Percentiles rank a stretch among this genome's conserved stretches.
phyloP scores from a whole-genome alignment of 805 yeast species.

The Metschnikowia colocasiae region DNA sequence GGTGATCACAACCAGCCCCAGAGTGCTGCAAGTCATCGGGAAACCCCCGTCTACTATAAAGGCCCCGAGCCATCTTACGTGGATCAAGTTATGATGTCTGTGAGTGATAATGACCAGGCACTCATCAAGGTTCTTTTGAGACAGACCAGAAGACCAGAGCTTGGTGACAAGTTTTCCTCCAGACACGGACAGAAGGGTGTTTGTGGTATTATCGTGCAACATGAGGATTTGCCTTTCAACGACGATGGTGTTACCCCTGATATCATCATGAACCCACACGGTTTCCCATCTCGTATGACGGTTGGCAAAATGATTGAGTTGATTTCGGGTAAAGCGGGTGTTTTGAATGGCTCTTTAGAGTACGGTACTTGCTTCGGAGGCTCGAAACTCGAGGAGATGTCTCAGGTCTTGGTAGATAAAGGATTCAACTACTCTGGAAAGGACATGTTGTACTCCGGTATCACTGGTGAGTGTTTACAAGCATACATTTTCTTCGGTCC shows the following conservation, averaged over 20 bases:
- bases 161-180: constrained; percentile 96
- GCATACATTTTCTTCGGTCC: constrained; percentile 99
- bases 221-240: constrained; percentile 93
- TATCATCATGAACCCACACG: constrained; percentile 98
- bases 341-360: constrained; percentile 82
- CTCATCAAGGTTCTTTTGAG: constrained; percentile 86
- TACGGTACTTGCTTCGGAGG: constrained; percentile 99
- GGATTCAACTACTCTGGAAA: constrained; percentile 96
- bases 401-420: constrained; percentile 78
- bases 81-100: constrained; percentile 97
- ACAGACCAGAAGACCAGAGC: constrained; percentile 95
- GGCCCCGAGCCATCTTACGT: constrained; percentile 95
- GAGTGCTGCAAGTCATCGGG: constrained; percentile 65
- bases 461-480: constrained; percentile 94
- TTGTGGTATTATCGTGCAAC: constrained; percentile 96
- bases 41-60: constrained; percentile 85
- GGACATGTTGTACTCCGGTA: constrained; percentile 95
- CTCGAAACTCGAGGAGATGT: constrained; percentile 93
- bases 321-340: constrained; percentile 97
- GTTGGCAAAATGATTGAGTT: constrained; percentile 98
- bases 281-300: constrained; percentile 99
- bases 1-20: constrained; percentile 33
- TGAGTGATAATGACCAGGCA: constrained; percentile 92
- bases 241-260: constrained; percentile 92
- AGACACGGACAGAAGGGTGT: constrained; percentile 97